phyloP scores from a whole-genome alignment of 179 eudicot species.

The Sideroxylon spinosum region DNA sequence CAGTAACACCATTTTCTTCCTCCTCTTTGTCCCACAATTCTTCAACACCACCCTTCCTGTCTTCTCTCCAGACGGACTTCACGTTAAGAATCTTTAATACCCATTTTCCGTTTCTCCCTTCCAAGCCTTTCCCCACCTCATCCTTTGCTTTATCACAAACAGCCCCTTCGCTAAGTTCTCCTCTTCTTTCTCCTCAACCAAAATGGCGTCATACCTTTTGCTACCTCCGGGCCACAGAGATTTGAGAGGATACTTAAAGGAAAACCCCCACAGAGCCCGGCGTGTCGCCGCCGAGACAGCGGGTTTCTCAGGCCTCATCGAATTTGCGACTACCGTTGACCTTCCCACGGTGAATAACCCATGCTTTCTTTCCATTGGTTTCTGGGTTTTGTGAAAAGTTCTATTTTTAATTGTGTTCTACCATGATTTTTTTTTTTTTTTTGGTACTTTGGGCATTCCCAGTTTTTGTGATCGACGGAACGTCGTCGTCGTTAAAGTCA shows the following conservation, averaged over 20 bases:
- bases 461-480: constrained; percentile 82
- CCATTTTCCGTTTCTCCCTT: constrained; percentile 66
- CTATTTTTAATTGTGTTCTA: no score
- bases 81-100: constrained; percentile 69
- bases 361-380: not conserved
- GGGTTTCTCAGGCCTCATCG: constrained; percentile 26
- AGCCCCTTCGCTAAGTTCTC: constrained; percentile 7
- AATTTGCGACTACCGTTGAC: constrained; percentile 24
- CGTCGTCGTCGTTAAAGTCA: constrained; percentile 74
- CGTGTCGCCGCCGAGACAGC: constrained; percentile 10
- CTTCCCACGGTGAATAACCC: no score
- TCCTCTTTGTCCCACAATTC: constrained; percentile 18
- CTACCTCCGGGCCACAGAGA: constrained; percentile 47
- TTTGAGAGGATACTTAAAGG: constrained; percentile 57
- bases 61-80: constrained; percentile 44
- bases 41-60: constrained; percentile 17
- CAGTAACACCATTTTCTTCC: constrained; percentile 9
- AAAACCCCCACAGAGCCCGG: constrained; percentile 40
- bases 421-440: no score
- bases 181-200: constrained; percentile 38
- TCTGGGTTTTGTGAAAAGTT: not conserved
- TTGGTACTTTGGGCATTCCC: constrained; percentile 89
- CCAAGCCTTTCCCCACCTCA: constrained; percentile 27
- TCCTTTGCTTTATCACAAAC: not conserved
- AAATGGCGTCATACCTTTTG: constrained; percentile 35